A percentile compares a stretch with the other conserved stretches of the same genome.
Conservation (phyloP, 345 rosid species). For the Populus tremula region DNA sequence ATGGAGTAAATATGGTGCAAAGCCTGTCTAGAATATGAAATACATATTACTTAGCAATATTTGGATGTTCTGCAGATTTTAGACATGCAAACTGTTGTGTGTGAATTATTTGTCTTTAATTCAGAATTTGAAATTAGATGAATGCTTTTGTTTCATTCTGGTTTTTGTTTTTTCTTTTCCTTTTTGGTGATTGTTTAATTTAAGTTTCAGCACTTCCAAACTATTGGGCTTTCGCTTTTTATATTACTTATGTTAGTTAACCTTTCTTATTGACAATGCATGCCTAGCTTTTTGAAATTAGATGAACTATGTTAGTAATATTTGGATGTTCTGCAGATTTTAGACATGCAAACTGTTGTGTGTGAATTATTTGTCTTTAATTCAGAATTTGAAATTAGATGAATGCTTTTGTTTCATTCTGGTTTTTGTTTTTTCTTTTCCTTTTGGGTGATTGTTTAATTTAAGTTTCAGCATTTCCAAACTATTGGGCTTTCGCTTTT, state of each 20-base stretch:
- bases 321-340: not conserved
- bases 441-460: too few relatives aligned
- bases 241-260: too few relatives aligned
- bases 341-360: not conserved
- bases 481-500: too few relatives aligned
- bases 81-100: not conserved
- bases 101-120: not conserved
- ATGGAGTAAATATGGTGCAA: not conserved
- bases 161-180: not conserved
- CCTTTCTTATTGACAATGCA: too few relatives aligned
- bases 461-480: too few relatives aligned
- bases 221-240: too few relatives aligned
- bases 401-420: not conserved
- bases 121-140: not conserved
- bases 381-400: not conserved
- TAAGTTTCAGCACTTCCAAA: too few relatives aligned
- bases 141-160: not conserved
- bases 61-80: not conserved
- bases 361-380: not conserved
- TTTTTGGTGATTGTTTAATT: too few relatives aligned
- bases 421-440: not conserved
- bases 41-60: not conserved
- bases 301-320: not conserved
- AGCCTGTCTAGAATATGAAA: not conserved
- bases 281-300: not conserved